Evolutionary conservation across 1,139 yeast species (phyloP).

Genomic region (Suhomyces guaymorum): DNA sequence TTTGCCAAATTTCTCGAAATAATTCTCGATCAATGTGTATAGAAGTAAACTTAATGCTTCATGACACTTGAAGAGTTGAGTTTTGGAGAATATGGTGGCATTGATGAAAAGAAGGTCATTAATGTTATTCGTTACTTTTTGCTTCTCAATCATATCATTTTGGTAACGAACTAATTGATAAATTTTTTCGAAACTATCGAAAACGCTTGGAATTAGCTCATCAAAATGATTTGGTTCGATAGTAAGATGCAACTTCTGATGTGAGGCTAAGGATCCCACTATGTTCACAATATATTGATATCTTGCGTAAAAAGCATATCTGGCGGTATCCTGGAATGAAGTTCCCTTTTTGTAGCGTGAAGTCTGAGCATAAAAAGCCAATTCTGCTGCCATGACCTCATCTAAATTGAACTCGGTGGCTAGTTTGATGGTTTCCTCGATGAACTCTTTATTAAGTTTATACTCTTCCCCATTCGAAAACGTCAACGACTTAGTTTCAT

Average conservation of each 20-base stretch:
- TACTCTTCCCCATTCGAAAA: constrained; percentile 61
- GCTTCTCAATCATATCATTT: constrained; percentile 66
- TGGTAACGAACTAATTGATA: constrained; percentile 56
- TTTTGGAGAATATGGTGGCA: constrained; percentile 58
- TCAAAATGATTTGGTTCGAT: constrained; percentile 18
- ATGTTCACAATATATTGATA: constrained; percentile 72
- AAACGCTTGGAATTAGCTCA: constrained; percentile 37
- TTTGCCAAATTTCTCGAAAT: constrained; percentile 33
- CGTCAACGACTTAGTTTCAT: constrained; percentile 52
- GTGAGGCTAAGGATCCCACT: constrained; percentile 53
- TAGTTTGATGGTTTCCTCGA: constrained; percentile 60
- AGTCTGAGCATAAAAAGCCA: constrained; percentile 41
- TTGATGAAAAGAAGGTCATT: constrained; percentile 53
- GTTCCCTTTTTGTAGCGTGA: constrained; percentile 52
- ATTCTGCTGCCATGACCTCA: constrained; percentile 39
- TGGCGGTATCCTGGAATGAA: constrained; percentile 63
- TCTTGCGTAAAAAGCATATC: constrained; percentile 68
- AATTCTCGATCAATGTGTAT: constrained; percentile 47
- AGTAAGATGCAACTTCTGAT: constrained; percentile 30
- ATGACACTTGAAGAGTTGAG: constrained; percentile 64
- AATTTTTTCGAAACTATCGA: constrained; percentile 57
- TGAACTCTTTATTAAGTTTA: constrained; percentile 59
- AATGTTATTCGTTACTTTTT: constrained; percentile 46
- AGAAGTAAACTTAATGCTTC: constrained; percentile 70
- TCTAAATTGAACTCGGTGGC: constrained; percentile 44